Percentiles rank a stretch among this genome's conserved stretches.
Evolutionary conservation across 2,329 filamentous ascomycete species (phyloP).

Genomic region (Paecilomyces sp.): DNA sequence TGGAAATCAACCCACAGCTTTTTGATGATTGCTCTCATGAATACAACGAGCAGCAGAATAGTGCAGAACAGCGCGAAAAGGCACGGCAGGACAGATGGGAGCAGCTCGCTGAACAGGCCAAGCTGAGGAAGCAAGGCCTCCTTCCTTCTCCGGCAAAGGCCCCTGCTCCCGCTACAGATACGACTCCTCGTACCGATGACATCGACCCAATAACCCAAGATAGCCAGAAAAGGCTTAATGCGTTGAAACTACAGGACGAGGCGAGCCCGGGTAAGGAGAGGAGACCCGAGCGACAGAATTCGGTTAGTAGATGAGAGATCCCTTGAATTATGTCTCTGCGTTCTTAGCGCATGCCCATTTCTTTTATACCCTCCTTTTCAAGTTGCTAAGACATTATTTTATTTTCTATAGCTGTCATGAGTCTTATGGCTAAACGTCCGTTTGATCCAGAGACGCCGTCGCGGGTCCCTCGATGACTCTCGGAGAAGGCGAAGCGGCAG

Average conservation of each 20-base stretch:
- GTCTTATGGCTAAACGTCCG: conserved; percentile 40
- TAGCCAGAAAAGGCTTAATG: conserved; percentile 80
- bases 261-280: conserved; percentile 46
- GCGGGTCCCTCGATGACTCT: conserved; percentile 32
- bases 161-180: conserved; percentile 29
- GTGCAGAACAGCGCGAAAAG: conserved; percentile 74
- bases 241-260: conserved; percentile 81
- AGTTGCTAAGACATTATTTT: conserved; percentile 34
- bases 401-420: conserved; percentile 35
- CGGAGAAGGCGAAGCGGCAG: conserved; percentile 35
- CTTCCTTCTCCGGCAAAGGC: conserved; percentile 30
- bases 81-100: conserved; percentile 85
- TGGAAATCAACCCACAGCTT: conserved; percentile 98
- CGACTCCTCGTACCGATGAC: conserved; percentile 55
- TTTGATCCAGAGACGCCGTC: conserved; percentile 41
- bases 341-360: conserved; percentile 11
- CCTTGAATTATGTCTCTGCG: conserved; percentile 12
- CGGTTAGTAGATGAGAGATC: conserved; percentile 35
- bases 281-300: conserved; percentile 31
- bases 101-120: conserved; percentile 71
- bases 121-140: conserved; percentile 53
- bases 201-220: conserved; percentile 73
- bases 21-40: conserved; percentile 99
- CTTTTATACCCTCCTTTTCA: conserved; percentile 19
- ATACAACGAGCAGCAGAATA: conserved; percentile 94